phyloP scores from a whole-genome alignment of 495 filamentous ascomycete species.

The Friedmanniomyces endolithicus region DNA sequence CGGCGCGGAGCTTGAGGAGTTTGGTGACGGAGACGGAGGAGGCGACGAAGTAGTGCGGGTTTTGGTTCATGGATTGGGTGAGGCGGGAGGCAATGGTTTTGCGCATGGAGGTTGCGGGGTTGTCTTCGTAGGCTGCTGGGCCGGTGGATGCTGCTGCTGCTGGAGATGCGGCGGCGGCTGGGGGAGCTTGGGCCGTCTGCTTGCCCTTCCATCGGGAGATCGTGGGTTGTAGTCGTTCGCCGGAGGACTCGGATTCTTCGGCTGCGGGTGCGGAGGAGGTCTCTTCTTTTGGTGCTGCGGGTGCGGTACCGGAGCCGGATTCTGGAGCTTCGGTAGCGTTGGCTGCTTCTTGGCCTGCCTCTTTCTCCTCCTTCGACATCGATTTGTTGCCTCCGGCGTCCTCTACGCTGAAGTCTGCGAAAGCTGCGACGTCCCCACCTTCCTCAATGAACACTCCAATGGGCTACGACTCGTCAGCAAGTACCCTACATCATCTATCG shows the following conservation, averaged over 20 bases:
- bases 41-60: conserved; percentile 96
- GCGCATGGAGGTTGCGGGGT: conserved; percentile 81
- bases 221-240: conserved; percentile 66
- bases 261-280: conserved; percentile 34
- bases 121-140: conserved; percentile 66
- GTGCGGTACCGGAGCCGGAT: conserved; percentile 42
- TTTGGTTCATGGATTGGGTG: conserved; percentile 75
- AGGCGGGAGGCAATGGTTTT: conserved; percentile 92
- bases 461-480: conserved; percentile 44
- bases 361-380: conserved; percentile 43
- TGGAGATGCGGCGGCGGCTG: conserved; percentile 31
- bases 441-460: conserved; percentile 94
- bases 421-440: conserved; percentile 69
- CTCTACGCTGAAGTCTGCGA: conserved; percentile 73
- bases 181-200: conserved; percentile 44
- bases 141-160: conserved; percentile 37
- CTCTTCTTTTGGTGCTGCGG: conserved; percentile 42
- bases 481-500: not conserved
- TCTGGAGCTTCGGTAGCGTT: conserved; percentile 47
- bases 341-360: conserved; percentile 45
- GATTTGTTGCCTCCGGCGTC: conserved; percentile 81
- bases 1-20: conserved; percentile 88
- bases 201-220: conserved; percentile 53
- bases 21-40: conserved; percentile 78
- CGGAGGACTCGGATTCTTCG: conserved; percentile 59